A percentile compares a stretch with the other conserved stretches of the same genome.
Evolutionary conservation across 2,329 filamentous ascomycete genomes (phyloP).

Genomic region (Sclerotinia trifoliorum): DNA sequence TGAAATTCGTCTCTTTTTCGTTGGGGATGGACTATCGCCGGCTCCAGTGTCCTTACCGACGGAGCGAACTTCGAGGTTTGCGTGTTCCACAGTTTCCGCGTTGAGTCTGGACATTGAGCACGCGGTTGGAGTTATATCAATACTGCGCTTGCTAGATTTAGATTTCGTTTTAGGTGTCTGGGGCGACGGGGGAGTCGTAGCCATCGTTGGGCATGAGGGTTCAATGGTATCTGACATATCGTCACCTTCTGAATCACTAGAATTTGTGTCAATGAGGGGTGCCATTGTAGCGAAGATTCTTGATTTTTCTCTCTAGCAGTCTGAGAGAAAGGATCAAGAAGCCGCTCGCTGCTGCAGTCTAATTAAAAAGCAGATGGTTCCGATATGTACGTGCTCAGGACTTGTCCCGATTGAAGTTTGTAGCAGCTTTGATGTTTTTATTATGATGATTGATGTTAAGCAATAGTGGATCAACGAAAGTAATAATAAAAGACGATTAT

Average conservation of each 20-base stretch:
- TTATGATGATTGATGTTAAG: background rate
- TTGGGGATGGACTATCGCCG: background rate
- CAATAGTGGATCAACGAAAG: background rate
- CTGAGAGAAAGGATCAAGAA: background rate
- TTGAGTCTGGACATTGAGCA: background rate
- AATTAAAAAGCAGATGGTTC: background rate
- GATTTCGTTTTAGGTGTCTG: background rate
- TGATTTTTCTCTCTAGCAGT: background rate
- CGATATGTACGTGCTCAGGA: too few species aligned
- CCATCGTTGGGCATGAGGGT: too few species aligned
- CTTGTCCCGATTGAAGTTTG: background rate
- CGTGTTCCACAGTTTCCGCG: background rate
- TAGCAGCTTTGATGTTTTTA: background rate
- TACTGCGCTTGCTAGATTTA: background rate
- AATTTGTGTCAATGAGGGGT: fast-evolving
- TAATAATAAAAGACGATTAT: background rate
- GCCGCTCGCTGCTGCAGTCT: too few species aligned
- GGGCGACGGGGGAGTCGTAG: background rate
- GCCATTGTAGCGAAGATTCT: background rate
- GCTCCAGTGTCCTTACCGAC: too few species aligned
- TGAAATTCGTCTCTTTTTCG: background rate
- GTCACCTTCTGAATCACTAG: background rate
- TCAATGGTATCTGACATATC: background rate
- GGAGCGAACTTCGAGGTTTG: background rate
- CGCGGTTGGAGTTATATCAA: background rate